Base-by-base conservation (phyloP, 495 filamentous ascomycete genomes). In the Xylaria castorea region DNA sequence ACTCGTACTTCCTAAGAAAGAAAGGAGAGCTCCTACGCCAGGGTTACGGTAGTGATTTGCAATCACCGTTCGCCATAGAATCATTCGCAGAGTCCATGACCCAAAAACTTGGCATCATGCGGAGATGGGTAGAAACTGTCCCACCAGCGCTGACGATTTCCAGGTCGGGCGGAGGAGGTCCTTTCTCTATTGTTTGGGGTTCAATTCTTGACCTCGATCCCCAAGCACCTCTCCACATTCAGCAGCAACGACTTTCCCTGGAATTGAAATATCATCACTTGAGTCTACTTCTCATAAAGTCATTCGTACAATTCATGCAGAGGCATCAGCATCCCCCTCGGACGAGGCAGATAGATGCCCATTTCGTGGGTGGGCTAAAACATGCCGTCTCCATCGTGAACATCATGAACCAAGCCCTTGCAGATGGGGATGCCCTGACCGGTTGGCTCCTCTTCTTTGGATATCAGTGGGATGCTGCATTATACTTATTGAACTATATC, bases 231-330 rank as follows among this genome's bases (percentile, higher is more conserved):
- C 51, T 55, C n/a, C 25, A 55, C 51, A 30, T 55, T 16, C 51
- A 55, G 16, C 51, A 55, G 12, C 51, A 55, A 55, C 51, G 51
- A 16, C 51, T 55, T 14, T 30, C 51, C 16, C 11, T 55, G 51
- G 51, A 55, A 30, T 22, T 55, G 3, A 22, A 22, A 16, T 55
- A 55, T 16, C 51, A 55, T 25, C 51, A 55, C 25, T 16, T 55
- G 14, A 55, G 51, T 55, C 51, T 55, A 55, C 51, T 55, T 55
- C 51, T 55, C 51, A 55, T 55, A 55, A 55, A 25, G 51, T 55
- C 51, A 12, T 55, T 55, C 5, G 51, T 55, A 55, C 51, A 55
- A 16, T 55, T 55, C 51, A 27, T 55, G 51, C 51, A 55, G 51
- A 55, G 25, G 25, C 18, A 55, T 55, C 51, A 55, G 7, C 51